A percentile compares a stretch with the other conserved stretches of the same genome.
Conservation (phyloP, 2,329 filamentous ascomycete genomes). For the Cladosporium sp. region DNA sequence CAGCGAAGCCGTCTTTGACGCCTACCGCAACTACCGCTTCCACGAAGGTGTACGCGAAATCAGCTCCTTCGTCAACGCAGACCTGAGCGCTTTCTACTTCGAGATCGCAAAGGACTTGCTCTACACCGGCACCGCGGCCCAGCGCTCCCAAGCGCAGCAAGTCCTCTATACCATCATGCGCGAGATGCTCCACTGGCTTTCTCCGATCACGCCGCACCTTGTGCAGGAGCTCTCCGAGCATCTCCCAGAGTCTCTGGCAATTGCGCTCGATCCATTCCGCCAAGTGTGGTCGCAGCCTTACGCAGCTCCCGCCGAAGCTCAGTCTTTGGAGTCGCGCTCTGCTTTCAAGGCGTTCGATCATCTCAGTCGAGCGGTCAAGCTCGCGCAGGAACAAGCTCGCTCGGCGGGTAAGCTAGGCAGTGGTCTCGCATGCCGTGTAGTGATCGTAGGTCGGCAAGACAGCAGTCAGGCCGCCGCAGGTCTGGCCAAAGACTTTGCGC, state of each 20-base stretch:
- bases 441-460: conserved; percentile 41
- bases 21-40: conserved; percentile 76
- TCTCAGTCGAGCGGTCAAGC: conserved; percentile 69
- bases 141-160: conserved; percentile 58
- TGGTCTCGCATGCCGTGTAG: conserved; percentile 74
- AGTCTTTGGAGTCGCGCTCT: conserved; percentile 44
- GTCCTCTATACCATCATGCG: conserved; percentile 64
- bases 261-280: conserved; percentile 26
- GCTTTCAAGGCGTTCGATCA: conserved; percentile 44
- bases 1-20: conserved; percentile 62
- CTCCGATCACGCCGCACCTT: conserved; percentile 76
- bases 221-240: conserved; percentile 88
- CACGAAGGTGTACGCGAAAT: conserved; percentile 72
- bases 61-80: conserved; percentile 77
- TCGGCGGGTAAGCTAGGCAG: conserved; percentile 72
- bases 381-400: conserved; percentile 71
- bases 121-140: conserved; percentile 75
- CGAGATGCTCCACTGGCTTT: conserved; percentile 74
- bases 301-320: background rate
- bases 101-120: conserved; percentile 89
- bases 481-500: background rate
- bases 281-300: conserved; percentile 31
- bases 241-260: conserved; percentile 53
- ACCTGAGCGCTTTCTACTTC: conserved; percentile 91
- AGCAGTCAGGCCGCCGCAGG: background rate